phyloP scores from a whole-genome alignment of 345 rosid genomes.

The Citrus mangshanensis region DNA sequence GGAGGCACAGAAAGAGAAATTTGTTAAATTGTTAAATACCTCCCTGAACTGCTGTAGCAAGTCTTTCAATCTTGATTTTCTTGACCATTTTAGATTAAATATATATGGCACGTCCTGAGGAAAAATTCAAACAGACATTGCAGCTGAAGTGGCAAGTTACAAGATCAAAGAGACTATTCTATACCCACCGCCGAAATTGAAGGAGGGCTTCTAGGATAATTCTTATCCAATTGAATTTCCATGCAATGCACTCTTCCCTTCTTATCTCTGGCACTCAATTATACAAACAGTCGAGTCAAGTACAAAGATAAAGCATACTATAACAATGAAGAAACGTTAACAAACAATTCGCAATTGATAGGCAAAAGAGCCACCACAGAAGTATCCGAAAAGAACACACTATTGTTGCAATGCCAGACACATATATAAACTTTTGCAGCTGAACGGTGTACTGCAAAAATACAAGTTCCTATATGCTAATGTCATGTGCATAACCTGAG shows the following conservation, averaged over 20 bases:
- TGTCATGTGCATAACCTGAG: background rate
- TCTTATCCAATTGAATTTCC: conserved; percentile 52
- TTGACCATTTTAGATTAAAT: conserved; percentile 57
- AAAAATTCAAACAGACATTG: conserved; percentile 8
- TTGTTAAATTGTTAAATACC: conserved; percentile 25
- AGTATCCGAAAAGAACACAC: background rate
- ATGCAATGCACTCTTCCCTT: conserved; percentile 54
- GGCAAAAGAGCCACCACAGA: background rate
- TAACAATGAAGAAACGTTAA: background rate
- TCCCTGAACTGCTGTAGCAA: conserved; percentile 54
- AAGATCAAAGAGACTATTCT: conserved; percentile 6
- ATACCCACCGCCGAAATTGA: conserved; percentile 65
- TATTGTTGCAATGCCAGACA: background rate
- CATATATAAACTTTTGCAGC: background rate
- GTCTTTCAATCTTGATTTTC: conserved; percentile 58
- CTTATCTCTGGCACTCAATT: conserved; percentile 44
- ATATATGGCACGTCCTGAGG: conserved; percentile 64
- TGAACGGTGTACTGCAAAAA: background rate
- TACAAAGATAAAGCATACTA: background rate
- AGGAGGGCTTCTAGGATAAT: conserved; percentile 62
- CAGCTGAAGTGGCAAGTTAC: background rate
- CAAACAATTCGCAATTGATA: background rate
- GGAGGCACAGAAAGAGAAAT: background rate
- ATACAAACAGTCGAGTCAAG: conserved; percentile 7
- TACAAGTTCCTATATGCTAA: background rate